Evolutionary conservation across 768 basidiomycete genomes (phyloP), one percentile per base, ranked within the genome.

Genomic region (Lenzites betulinus): DNA sequence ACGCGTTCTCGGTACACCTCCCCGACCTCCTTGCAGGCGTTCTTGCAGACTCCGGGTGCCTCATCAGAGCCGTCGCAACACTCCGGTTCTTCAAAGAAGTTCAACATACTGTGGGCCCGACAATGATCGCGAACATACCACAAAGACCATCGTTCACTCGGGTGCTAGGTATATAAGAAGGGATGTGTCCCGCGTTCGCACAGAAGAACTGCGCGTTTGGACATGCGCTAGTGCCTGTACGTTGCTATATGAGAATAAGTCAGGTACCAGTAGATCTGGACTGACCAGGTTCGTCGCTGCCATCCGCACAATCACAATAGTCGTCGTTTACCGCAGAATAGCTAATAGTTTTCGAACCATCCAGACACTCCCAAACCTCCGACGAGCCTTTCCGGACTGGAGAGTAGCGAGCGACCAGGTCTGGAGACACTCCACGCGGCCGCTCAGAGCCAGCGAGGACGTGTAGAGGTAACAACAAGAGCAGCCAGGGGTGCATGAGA

Each of bases 11-110:
- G 78, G 73, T 91, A 84, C 33, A 68, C 83, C 59, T 84, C 83
- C 1, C 95, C 94, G 44, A 91, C 79, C 69, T 89, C 85, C 48
- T 80, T 79, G 71, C 97, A 99, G 2, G 75, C 76, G 72, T 97
- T 87, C 36, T 81, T 74, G 72, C 97, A 99, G 16, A 89, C 79
- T 18, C 93, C 93, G 11, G 83, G 74, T 25, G 78, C 81, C 75
- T 99, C 97, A 74, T 99, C 96, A 0, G 94, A 93, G 13, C 96
- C 96, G 66, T 99, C 96, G 69, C 96, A 99, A 68, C 96, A 99
- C 70, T 93, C 85, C 0, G 83, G 81, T 71, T 99, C 96, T 97
- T 6, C 20, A 3, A 1, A 28, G 20, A 22, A 11, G 15, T 28
- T 42, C 13, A 42, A 6, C 12, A 20, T 1, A 15, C 18, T 18